These are phyloP conservation scores for Xylaria acuta DNA, from an alignment of 495 filamentous ascomycete species.

Conservation along the genomic window DNA sequence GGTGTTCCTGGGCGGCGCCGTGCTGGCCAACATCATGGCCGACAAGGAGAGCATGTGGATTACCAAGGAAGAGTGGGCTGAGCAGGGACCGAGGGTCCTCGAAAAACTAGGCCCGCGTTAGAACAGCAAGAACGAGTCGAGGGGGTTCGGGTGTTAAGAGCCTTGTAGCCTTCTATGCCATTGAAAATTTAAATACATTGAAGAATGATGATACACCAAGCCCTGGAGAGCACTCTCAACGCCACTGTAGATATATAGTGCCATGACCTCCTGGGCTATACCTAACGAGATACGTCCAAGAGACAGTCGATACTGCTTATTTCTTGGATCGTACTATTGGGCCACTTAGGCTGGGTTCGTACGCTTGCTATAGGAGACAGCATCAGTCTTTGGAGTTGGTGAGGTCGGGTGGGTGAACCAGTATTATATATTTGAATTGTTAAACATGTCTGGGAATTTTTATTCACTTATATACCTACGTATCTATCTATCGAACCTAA, in stretches of 20 bases:
- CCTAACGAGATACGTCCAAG: neutral
- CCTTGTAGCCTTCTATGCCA: conserved; percentile 21
- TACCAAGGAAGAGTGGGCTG: conserved; percentile 93
- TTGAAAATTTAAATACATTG: neutral
- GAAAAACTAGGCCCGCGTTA: conserved; percentile 89
- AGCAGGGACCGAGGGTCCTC: conserved; percentile 84
- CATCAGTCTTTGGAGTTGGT: no score
- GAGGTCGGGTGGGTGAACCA: no score
- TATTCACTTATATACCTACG: no score
- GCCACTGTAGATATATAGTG: neutral
- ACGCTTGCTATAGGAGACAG: no score
- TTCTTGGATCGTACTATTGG: no score
- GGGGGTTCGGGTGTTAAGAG: conserved; percentile 20
- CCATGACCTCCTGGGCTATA: neutral
- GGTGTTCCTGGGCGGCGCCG: conserved; percentile 97
- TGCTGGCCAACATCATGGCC: conserved; percentile 97
- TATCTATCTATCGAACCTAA: no score
- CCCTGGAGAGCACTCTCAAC: neutral
- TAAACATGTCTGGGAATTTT: neutral
- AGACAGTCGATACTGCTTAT: neutral
- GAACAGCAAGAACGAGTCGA: conserved; percentile 11
- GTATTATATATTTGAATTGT: no score
- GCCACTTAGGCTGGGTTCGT: no score
- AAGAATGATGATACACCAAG: neutral
- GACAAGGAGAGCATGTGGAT: conserved; percentile 99